Conservation (phyloP, 1,284 basidiomycete species). For the Meira miltonrushii region DNA sequence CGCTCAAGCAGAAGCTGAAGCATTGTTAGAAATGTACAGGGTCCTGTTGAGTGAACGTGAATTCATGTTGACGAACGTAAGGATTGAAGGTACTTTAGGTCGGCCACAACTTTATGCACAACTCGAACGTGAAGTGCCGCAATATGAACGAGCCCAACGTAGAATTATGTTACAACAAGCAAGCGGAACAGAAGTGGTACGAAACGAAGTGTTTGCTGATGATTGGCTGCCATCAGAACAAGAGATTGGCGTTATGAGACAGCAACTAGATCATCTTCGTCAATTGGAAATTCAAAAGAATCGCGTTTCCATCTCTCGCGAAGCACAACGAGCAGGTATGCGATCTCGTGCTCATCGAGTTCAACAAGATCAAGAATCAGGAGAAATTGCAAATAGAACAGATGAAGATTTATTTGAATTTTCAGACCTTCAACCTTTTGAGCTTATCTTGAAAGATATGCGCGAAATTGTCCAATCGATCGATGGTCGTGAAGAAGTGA, state of each 20-base stretch:
- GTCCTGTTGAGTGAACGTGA: slow-evolving; percentile 42
- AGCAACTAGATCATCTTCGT: slow-evolving; percentile 38
- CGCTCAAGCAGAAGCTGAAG: slow-evolving; percentile 46
- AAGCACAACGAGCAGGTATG: not conserved
- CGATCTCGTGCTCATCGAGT: not conserved
- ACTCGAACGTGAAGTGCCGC: slow-evolving; percentile 20
- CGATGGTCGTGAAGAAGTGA: slow-evolving; percentile 20
- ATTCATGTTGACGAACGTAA: slow-evolving; percentile 33
- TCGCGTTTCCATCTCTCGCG: slow-evolving; percentile 15
- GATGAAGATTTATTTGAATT: too few species aligned
- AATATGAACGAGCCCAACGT: slow-evolving; percentile 17
- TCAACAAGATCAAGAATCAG: not conserved
- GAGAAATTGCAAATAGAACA: not conserved
- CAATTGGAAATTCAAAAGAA: slow-evolving; percentile 32
- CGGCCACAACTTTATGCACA: slow-evolving; percentile 34
- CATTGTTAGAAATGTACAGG: slow-evolving; percentile 46
- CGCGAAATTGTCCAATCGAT: slow-evolving; percentile 20
- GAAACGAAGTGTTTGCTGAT: slow-evolving; percentile 18
- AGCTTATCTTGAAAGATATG: slow-evolving; percentile 18
- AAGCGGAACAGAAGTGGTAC: slow-evolving; percentile 16
- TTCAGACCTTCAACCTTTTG: slow-evolving; percentile 11
- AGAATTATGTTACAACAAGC: slow-evolving; percentile 17
- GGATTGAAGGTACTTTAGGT: slow-evolving; percentile 33
- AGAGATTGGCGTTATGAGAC: slow-evolving; percentile 23
- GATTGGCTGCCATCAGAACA: slow-evolving; percentile 17